These are phyloP conservation scores for Pyrrhoderma lamaoense DNA, from an alignment of 1,284 basidiomycete genomes.

Conservation along the genomic window DNA sequence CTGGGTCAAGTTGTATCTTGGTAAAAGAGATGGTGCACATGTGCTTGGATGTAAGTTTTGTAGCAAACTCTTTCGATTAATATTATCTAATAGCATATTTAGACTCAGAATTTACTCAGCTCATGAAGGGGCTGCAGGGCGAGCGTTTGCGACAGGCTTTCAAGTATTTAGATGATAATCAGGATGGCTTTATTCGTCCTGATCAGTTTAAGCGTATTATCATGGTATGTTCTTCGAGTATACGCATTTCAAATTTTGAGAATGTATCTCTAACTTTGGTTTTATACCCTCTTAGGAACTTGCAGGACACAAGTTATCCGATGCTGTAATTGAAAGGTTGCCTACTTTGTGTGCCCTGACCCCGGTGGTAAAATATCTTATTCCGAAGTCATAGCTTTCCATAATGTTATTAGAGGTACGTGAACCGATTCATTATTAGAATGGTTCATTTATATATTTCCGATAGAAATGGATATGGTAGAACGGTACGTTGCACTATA, in stretches of 20 bases:
- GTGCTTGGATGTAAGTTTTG: slow-evolving; percentile 78
- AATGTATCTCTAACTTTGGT: not conserved
- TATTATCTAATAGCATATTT: slow-evolving; percentile 11
- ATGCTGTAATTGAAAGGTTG: slow-evolving; percentile 81
- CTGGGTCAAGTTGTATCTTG: slow-evolving; percentile 92
- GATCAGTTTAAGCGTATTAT: slow-evolving; percentile 93
- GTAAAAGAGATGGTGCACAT: slow-evolving; percentile 82
- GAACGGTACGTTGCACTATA: slow-evolving; percentile 53
- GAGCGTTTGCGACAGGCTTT: slow-evolving; percentile 93
- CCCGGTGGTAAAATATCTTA: slow-evolving; percentile 85
- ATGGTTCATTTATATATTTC: slow-evolving; percentile 13
- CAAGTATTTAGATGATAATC: slow-evolving; percentile 79
- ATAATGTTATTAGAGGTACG: slow-evolving; percentile 83
- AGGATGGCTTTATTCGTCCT: slow-evolving; percentile 86
- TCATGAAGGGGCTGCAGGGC: slow-evolving; percentile 96
- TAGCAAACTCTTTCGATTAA: not conserved
- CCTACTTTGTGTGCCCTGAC: slow-evolving; percentile 84
- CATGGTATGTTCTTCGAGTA: slow-evolving; percentile 51
- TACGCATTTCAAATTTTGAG: not conserved
- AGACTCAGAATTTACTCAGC: slow-evolving; percentile 93
- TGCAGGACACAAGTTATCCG: slow-evolving; percentile 90
- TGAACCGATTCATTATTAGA: slow-evolving; percentile 10
- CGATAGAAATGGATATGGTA: slow-evolving; percentile 87
- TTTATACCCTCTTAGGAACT: slow-evolving; percentile 57
- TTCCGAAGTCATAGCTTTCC: slow-evolving; percentile 91